Evolutionary conservation across 2,329 filamentous ascomycete species (phyloP).

Genomic region (Helotiales sp.): DNA sequence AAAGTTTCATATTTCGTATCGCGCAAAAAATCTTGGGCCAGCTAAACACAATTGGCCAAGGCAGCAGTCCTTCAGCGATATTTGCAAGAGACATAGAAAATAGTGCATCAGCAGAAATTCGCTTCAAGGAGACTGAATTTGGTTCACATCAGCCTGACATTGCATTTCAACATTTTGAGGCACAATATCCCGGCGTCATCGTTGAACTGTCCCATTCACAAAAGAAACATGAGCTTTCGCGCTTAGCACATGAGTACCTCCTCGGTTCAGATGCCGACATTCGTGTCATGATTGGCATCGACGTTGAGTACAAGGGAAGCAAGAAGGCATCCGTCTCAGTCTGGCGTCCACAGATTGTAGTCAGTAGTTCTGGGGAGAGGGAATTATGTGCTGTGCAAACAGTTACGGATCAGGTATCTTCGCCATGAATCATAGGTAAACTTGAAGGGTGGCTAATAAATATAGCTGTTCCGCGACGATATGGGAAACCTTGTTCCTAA

Average conservation of each 20-base stretch:
- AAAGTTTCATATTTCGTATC: constrained; percentile 26
- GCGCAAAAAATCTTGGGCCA: constrained; percentile 22
- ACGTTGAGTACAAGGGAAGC: constrained; percentile 38
- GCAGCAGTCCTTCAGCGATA: constrained; percentile 24
- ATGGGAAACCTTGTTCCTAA: constrained; percentile 26
- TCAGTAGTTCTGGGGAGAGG: constrained; percentile 24
- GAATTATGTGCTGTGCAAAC: constrained; percentile 31
- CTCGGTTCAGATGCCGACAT: constrained; percentile 36
- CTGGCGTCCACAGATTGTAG: constrained; percentile 28
- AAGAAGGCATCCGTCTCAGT: constrained; percentile 30
- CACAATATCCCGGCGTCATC: constrained; percentile 34
- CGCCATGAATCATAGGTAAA: constrained; percentile 7
- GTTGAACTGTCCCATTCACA: constrained; percentile 41
- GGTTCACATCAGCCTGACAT: constrained; percentile 30
- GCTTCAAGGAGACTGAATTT: constrained; percentile 25
- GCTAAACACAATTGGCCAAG: constrained; percentile 19
- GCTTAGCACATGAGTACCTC: constrained; percentile 40
- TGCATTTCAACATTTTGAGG: constrained; percentile 28
- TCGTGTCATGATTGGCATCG: constrained; percentile 39
- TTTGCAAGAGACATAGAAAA: constrained; percentile 29
- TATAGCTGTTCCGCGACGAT: constrained; percentile 29
- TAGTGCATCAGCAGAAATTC: constrained; percentile 27
- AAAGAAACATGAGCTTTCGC: constrained; percentile 36
- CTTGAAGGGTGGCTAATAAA: constrained; percentile 13
- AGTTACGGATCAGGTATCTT: constrained; percentile 28